Conservation (phyloP, 164 flowering plant genomes). For the Echeveria elegans region DNA sequence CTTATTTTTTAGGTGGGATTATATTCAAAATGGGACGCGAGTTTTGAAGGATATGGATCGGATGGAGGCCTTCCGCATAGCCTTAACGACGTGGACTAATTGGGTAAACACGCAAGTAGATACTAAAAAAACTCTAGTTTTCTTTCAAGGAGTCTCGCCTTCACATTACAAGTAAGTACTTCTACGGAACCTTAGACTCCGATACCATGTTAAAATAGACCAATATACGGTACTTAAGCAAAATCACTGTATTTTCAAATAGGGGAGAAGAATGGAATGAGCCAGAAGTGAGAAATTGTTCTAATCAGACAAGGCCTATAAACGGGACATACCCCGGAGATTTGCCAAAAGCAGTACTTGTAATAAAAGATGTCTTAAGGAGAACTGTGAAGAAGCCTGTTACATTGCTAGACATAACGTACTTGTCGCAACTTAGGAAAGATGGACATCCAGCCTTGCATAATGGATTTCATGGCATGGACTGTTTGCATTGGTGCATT, state of each 20-base stretch:
- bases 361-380: neutral
- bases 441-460: neutral
- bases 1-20: no score
- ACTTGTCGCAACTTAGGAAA: neutral
- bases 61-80: no score
- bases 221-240: no score
- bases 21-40: no score
- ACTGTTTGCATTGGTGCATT: neutral
- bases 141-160: neutral
- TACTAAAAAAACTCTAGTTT: neutral
- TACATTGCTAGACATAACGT: neutral
- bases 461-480: neutral
- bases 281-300: neutral
- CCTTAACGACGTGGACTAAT: no score
- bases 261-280: neutral
- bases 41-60: no score
- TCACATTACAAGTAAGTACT: neutral
- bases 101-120: neutral
- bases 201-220: no score
- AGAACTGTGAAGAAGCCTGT: neutral
- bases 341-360: neutral
- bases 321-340: neutral
- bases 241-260: no score
- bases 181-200: no score
- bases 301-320: neutral